Percentiles rank a stretch among this genome's conserved stretches.
Conservation (phyloP, 1,284 basidiomycete genomes). For the Ustilago tritici region DNA sequence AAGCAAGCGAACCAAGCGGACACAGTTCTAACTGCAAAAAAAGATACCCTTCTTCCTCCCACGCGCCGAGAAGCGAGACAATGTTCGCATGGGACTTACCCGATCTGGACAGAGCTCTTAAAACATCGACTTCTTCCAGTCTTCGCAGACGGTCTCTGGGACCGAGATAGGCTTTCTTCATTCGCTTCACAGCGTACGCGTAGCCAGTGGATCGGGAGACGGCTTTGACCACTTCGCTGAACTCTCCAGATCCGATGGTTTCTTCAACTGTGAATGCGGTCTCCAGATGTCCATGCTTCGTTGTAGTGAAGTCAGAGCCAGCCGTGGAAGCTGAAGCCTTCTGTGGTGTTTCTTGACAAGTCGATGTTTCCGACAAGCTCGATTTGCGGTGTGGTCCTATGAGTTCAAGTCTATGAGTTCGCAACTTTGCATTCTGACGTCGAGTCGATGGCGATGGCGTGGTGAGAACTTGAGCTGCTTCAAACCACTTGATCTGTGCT, state of each 20-base stretch:
- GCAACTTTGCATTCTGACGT: constrained; percentile 39
- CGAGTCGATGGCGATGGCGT: constrained; percentile 59
- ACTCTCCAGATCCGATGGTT: constrained; percentile 90
- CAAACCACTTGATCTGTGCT: constrained; percentile 64
- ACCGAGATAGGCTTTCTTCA: constrained; percentile 87
- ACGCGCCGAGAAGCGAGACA: constrained; percentile 90
- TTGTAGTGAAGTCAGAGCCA: neutral
- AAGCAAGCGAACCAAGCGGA: constrained; percentile 88
- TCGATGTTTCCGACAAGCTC: constrained; percentile 39
- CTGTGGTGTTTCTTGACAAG: constrained; percentile 42
- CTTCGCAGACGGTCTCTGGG: constrained; percentile 85
- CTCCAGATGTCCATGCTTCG: constrained; percentile 52
- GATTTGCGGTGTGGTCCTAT: constrained; percentile 45
- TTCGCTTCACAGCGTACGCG: constrained; percentile 92
- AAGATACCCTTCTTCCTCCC: constrained; percentile 92
- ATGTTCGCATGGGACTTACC: constrained; percentile 71
- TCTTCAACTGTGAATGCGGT: constrained; percentile 80
- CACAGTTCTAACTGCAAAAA: constrained; percentile 97
- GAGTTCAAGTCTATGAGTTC: constrained; percentile 47
- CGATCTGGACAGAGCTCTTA: constrained; percentile 78
- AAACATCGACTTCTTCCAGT: constrained; percentile 93
- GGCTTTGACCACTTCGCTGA: constrained; percentile 93
- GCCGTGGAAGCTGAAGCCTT: constrained; percentile 18
- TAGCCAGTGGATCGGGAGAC: constrained; percentile 76
- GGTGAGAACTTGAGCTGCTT: constrained; percentile 61